These are phyloP conservation scores for Fusarium chlamydosporum DNA, from an alignment of 2,329 filamentous ascomycete species.

Conservation along the genomic window DNA sequence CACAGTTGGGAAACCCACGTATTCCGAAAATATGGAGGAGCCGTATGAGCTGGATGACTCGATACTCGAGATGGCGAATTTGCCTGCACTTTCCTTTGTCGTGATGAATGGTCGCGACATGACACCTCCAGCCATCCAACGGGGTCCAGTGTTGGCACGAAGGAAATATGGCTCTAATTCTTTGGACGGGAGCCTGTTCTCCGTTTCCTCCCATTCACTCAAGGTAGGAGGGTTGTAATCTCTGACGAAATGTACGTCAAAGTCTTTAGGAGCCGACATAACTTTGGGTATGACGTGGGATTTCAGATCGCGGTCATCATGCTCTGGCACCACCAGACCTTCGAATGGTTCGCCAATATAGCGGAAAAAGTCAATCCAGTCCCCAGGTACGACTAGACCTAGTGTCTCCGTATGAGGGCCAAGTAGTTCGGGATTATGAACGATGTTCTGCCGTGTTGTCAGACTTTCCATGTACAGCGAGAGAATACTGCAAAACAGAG, in stretches of 20 bases:
- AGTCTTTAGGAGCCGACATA: slow-evolving; percentile 67
- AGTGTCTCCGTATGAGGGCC: slow-evolving; percentile 68
- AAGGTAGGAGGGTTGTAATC: slow-evolving; percentile 63
- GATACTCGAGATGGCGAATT: slow-evolving; percentile 68
- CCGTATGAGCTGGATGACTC: slow-evolving; percentile 60
- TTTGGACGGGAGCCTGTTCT: slow-evolving; percentile 57
- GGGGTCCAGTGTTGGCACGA: slow-evolving; percentile 63
- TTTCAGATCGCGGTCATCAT: slow-evolving; percentile 66
- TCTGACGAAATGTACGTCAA: slow-evolving; percentile 68
- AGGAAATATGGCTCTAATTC: slow-evolving; percentile 64
- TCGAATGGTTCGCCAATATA: slow-evolving; percentile 67
- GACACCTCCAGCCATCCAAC: slow-evolving; percentile 62
- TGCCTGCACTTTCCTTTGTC: slow-evolving; percentile 61
- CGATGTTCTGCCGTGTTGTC: slow-evolving; percentile 55
- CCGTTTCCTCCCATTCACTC: slow-evolving; percentile 58
- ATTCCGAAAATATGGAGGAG: slow-evolving; percentile 54
- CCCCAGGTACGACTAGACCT: slow-evolving; percentile 69
- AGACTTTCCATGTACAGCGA: background rate
- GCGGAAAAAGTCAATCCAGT: slow-evolving; percentile 73
- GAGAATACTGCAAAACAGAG: background rate
- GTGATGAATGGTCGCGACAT: slow-evolving; percentile 63
- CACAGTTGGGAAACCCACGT: slow-evolving; percentile 60
- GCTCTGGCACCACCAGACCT: slow-evolving; percentile 65
- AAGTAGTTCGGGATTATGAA: slow-evolving; percentile 69
- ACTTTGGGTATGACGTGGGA: slow-evolving; percentile 67